Percentiles rank a stretch among this genome's conserved stretches.
These are phyloP conservation scores for Pseudogymnoascus sp. DNA, from an alignment of 2,329 filamentous ascomycete genomes.

Conservation along the genomic window DNA sequence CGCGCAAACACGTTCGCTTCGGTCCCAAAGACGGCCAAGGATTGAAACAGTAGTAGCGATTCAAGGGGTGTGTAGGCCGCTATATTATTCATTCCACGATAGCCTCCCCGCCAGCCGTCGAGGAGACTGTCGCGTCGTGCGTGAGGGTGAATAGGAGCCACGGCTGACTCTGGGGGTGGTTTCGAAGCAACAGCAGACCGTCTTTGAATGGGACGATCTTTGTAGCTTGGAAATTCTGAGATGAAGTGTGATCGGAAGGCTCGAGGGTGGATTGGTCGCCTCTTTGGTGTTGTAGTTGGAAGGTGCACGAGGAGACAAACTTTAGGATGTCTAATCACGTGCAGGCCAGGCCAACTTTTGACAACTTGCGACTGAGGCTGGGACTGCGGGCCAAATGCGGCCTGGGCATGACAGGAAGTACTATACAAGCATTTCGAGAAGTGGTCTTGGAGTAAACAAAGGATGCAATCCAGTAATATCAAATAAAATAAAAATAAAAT, in stretches of 20 bases:
- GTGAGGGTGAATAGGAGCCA: slow-evolving; percentile 48
- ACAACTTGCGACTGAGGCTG: not conserved
- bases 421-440: not conserved
- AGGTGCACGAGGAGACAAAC: slow-evolving; percentile 5
- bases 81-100: slow-evolving; percentile 47
- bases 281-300: not conserved
- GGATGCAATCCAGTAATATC: not conserved
- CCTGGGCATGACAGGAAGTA: not conserved
- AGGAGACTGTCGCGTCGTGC: slow-evolving; percentile 45
- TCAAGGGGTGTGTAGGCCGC: slow-evolving; percentile 75
- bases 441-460: not conserved
- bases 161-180: slow-evolving; percentile 18
- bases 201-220: slow-evolving; percentile 1
- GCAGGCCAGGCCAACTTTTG: not conserved
- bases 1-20: slow-evolving; percentile 56
- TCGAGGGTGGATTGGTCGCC: not conserved
- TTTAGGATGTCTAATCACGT: slow-evolving; percentile 2
- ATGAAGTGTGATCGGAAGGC: not conserved
- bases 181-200: not conserved
- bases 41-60: slow-evolving; percentile 77
- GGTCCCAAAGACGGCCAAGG: slow-evolving; percentile 59
- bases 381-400: not conserved
- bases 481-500: not conserved
- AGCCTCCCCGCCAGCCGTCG: slow-evolving; percentile 47
- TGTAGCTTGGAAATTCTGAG: not conserved